Evolutionary conservation across 106 monocot genomes (phyloP).

Genomic region (Acanthochlamys bracteata): DNA sequence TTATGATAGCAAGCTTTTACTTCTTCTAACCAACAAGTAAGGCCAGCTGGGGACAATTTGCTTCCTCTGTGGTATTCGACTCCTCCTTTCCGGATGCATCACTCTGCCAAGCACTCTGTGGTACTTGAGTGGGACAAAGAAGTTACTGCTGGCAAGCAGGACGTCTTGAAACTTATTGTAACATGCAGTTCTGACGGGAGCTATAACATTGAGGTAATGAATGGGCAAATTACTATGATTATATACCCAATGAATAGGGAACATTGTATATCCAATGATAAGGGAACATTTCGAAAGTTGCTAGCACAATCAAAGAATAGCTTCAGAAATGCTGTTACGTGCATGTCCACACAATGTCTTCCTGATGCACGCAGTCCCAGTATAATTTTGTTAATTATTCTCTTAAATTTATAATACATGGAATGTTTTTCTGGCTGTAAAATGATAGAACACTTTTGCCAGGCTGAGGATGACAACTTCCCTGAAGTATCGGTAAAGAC

Average conservation of each 20-base stretch:
- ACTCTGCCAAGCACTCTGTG: constrained; percentile 43
- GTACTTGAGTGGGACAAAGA: constrained; percentile 92
- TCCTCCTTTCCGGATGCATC: constrained; percentile 98
- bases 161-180: constrained; percentile 46
- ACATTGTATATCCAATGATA: too few species aligned
- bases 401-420: too few species aligned
- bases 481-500: constrained; percentile 53
- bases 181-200: constrained; percentile 47
- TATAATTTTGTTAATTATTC: too few species aligned
- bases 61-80: constrained; percentile 69
- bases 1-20: too few species aligned
- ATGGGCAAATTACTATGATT: not conserved
- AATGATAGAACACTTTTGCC: not conserved
- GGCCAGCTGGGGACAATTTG: constrained; percentile 39
- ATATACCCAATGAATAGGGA: too few species aligned
- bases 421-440: too few species aligned
- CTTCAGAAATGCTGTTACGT: too few species aligned
- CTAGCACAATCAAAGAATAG: too few species aligned
- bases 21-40: not conserved
- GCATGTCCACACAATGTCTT: too few species aligned
- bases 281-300: too few species aligned
- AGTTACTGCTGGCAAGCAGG: constrained; percentile 24
- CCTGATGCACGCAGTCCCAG: too few species aligned
- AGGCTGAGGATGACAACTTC: constrained; percentile 47
- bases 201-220: constrained; percentile 61